These are phyloP conservation scores for Syzygium jambos DNA, from an alignment of 345 rosid genomes.

Conservation along the genomic window DNA sequence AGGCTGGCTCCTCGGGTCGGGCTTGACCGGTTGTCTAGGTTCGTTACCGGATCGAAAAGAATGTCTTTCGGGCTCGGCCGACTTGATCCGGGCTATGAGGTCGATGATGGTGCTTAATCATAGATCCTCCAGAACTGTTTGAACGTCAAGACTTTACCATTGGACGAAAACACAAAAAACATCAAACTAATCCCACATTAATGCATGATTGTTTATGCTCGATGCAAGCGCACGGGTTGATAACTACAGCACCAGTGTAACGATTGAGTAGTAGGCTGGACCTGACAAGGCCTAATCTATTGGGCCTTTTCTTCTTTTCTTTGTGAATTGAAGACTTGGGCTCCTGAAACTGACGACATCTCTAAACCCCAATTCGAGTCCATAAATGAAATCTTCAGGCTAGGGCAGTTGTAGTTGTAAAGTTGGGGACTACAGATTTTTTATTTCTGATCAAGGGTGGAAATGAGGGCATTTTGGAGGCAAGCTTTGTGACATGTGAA, in stretches of 20 bases:
- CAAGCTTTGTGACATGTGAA: neutral
- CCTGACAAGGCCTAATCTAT: neutral
- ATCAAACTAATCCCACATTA: too few species aligned
- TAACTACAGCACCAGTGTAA: neutral
- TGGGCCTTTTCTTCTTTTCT: neutral
- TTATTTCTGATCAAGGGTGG: neutral
- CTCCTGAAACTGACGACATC: neutral
- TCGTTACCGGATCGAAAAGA: neutral
- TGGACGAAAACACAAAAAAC: too few species aligned
- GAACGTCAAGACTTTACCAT: neutral
- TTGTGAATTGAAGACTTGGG: neutral
- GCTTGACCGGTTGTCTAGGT: neutral
- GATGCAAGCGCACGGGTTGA: too few species aligned
- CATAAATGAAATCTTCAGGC: neutral
- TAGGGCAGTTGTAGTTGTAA: neutral
- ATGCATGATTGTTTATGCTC: too few species aligned
- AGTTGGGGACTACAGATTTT: neutral
- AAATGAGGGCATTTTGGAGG: neutral
- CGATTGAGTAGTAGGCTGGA: neutral
- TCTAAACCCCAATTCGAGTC: neutral
- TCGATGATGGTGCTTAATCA: neutral
- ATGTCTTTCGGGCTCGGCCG: neutral
- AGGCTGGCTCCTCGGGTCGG: neutral
- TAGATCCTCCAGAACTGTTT: neutral
- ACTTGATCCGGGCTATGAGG: neutral